These are phyloP conservation scores for Cutaneotrichosporon cavernicola DNA, from an alignment of 1,284 basidiomycete genomes.

Conservation along the genomic window DNA sequence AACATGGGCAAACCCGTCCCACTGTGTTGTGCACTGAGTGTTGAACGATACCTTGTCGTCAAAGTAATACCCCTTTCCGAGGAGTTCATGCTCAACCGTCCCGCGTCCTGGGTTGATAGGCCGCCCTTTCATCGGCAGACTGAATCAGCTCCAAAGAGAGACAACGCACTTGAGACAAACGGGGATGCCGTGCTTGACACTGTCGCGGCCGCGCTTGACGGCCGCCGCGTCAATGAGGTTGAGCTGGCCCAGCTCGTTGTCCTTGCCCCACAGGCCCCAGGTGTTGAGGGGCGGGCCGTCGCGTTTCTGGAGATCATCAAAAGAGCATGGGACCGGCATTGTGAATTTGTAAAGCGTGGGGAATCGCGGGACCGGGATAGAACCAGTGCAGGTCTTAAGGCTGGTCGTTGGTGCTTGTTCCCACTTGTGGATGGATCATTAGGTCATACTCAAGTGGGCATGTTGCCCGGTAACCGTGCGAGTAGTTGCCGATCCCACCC, in stretches of 20 bases:
- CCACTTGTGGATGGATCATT: too few species aligned
- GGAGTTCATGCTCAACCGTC: conserved; percentile 25
- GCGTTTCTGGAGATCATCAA: conserved; percentile 19
- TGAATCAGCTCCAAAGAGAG: conserved; percentile 4
- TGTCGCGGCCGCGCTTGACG: conserved; percentile 31
- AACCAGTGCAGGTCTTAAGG: background rate
- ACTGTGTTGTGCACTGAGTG: conserved; percentile 52
- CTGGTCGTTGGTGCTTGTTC: background rate
- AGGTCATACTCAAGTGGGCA: too few species aligned
- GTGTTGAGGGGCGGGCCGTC: conserved; percentile 36
- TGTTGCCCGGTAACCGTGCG: too few species aligned
- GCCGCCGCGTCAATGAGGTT: conserved; percentile 38
- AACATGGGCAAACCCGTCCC: conserved; percentile 52
- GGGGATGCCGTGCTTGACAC: conserved; percentile 32
- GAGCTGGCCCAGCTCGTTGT: conserved; percentile 39
- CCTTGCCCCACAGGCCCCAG: conserved; percentile 37
- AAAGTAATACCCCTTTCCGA: conserved; percentile 28
- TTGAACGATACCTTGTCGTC: conserved; percentile 50
- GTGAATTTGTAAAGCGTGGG: background rate
- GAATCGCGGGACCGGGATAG: background rate
- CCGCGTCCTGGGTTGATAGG: conserved; percentile 16
- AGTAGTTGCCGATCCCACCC: too few species aligned
- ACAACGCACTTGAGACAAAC: conserved; percentile 37
- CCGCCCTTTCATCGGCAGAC: conserved; percentile 20
- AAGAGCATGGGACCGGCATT: conserved; percentile 10